Base-by-base conservation (phyloP, 768 basidiomycete genomes). In the Hypholoma sublateritium region DNA sequence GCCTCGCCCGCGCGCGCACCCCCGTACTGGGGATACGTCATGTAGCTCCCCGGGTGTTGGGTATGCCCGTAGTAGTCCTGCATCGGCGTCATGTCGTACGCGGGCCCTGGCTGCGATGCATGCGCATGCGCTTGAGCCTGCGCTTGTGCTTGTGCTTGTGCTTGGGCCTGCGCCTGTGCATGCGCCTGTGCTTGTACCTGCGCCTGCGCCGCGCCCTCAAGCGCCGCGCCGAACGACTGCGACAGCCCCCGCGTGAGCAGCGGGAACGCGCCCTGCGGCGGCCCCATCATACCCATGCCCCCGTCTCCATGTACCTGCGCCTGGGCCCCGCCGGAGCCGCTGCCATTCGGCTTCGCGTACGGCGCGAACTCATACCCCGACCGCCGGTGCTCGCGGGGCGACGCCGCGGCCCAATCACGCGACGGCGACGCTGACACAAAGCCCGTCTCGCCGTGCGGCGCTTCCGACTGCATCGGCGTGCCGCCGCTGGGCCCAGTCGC, bases 311-410 rank as follows among this genome's bases (percentile, higher is more conserved):
- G 19, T n/a, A 22, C 8, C 5, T 47, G 46, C 3, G 13, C 7
- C 7, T 3, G 46, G 14, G 7, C 25, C 21, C 39, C 39, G 12
- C 39, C 9, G 8, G 35, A 7, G 35, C 8, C 14, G 35, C 37
- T 22, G 14, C 50, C 51, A 32, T 6, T 17, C 8, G 53, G 43
- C 34, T 53, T 53, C 12, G 32, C 21, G 17, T 53, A 53, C 16
- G 53, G 53, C 21, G 53, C 17, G n/a, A 34, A 53, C n/a, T 53
- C 53, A 17, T n/a, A 53, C 8, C 53, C 53, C n/a, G 53, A 46
- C 16, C 53, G 32, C 12, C 53, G 42, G 16, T 35, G 42, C 4
- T 53, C 53, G 17, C 53, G 53, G 13, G 34, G 53, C 13, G 25
- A 34, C 17, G 53, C 32, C 21, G 53, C 17, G 13, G 53, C 43